Evolutionary conservation across 306 rosid species (phyloP).

Genomic region (Sechiopsis laciniata): DNA sequence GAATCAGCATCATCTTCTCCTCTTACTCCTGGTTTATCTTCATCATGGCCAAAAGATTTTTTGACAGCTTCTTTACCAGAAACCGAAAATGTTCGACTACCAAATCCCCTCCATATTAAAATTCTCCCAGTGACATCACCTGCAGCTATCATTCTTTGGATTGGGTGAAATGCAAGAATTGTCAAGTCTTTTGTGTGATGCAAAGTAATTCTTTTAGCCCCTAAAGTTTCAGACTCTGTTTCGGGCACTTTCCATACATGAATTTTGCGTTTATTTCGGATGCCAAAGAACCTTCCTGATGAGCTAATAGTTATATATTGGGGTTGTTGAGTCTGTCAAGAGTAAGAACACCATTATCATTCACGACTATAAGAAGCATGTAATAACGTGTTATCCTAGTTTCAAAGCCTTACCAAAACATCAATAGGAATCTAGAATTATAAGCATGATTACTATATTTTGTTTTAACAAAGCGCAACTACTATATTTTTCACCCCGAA

Average conservation of each 20-base stretch:
- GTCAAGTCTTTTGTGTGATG: slow-evolving; percentile 69
- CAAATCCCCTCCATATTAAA: slow-evolving; percentile 74
- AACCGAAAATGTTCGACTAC: slow-evolving; percentile 37
- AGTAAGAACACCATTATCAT: slow-evolving; percentile 16
- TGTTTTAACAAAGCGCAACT: background rate
- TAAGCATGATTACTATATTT: background rate
- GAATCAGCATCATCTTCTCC: slow-evolving; percentile 76
- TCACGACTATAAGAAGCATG: background rate
- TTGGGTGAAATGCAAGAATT: slow-evolving; percentile 71
- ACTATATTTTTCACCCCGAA: background rate
- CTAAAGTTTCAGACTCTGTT: slow-evolving; percentile 35
- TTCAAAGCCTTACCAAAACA: background rate
- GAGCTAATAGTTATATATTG: slow-evolving; percentile 53
- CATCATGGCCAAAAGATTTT: slow-evolving; percentile 32
- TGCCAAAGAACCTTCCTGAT: slow-evolving; percentile 62
- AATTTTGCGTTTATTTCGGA: slow-evolving; percentile 56
- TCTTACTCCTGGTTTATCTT: slow-evolving; percentile 71
- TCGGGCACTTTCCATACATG: slow-evolving; percentile 65
- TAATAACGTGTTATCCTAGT: background rate
- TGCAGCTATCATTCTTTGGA: slow-evolving; percentile 71
- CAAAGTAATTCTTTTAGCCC: slow-evolving; percentile 52
- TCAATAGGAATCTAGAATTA: background rate
- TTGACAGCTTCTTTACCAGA: slow-evolving; percentile 26
- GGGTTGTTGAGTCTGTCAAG: slow-evolving; percentile 62
- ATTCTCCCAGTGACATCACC: slow-evolving; percentile 88